phyloP scores from a whole-genome alignment of 306 rosid genomes.

The Ormosia semicastrata region DNA sequence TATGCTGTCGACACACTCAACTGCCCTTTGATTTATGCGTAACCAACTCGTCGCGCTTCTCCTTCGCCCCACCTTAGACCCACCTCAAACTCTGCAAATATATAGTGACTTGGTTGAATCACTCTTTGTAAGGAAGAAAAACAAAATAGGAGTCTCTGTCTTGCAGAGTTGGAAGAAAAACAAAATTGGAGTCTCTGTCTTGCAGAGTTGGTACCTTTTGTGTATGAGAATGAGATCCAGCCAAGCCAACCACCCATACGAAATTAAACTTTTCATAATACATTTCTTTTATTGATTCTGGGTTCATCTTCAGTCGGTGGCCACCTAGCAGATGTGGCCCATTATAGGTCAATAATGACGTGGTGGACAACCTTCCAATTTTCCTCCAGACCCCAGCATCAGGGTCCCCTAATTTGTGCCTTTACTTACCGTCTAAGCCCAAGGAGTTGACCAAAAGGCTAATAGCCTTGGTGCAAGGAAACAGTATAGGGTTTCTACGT shows the following conservation, averaged over 20 bases:
- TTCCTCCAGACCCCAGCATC: not conserved
- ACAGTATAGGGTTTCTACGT: too few relatives aligned
- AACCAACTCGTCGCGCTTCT: not conserved
- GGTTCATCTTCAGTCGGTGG: not conserved
- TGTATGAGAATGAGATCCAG: not conserved
- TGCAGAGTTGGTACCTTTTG: slow-evolving; percentile 6
- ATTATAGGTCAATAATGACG: not conserved
- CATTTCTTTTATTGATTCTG: not conserved
- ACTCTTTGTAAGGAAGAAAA: not conserved
- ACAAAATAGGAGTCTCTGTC: not conserved
- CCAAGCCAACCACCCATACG: slow-evolving; percentile 20
- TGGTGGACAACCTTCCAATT: not conserved
- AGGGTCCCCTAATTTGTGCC: not conserved
- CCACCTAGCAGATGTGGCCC: not conserved
- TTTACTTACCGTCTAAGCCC: not conserved
- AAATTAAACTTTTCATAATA: not conserved
- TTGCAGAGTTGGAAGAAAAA: slow-evolving; percentile 12
- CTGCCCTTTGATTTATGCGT: slow-evolving; percentile 23
- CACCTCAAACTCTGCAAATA: slow-evolving; percentile 9
- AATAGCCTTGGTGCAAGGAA: too few relatives aligned
- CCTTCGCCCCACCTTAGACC: slow-evolving; percentile 4
- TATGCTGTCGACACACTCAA: slow-evolving; percentile 9
- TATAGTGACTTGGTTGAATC: not conserved
- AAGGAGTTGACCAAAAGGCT: too few relatives aligned
- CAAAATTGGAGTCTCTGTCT: not conserved